These are phyloP conservation scores for Backusella psychrophila DNA, from an alignment of 192 early-diverging fungal species.

Conservation along the genomic window DNA sequence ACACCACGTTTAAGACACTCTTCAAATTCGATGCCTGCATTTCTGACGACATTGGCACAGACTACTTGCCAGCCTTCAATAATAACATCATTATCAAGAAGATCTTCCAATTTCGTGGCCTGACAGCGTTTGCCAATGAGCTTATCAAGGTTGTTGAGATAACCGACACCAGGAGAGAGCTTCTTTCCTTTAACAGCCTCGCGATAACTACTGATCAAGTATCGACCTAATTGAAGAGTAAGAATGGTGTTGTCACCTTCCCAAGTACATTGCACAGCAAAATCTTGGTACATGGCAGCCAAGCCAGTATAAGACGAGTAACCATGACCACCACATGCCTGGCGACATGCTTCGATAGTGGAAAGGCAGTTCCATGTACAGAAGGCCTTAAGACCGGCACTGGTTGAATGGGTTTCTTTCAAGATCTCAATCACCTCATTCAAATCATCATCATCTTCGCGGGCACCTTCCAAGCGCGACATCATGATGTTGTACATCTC, in stretches of 20 bases:
- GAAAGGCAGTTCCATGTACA: slow-evolving; percentile 90
- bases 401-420: slow-evolving; percentile 91
- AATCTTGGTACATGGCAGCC: slow-evolving; percentile 81
- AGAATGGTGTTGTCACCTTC: slow-evolving; percentile 92
- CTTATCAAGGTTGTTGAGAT: slow-evolving; percentile 61
- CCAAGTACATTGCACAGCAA: slow-evolving; percentile 89
- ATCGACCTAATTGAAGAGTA: slow-evolving; percentile 85
- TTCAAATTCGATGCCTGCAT: slow-evolving; percentile 81
- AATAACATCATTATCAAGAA: slow-evolving; percentile 59
- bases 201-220: slow-evolving; percentile 71
- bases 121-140: slow-evolving; percentile 45
- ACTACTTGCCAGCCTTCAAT: slow-evolving; percentile 80
- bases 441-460: slow-evolving; percentile 59
- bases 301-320: slow-evolving; percentile 92
- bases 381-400: slow-evolving; percentile 90
- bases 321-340: slow-evolving; percentile 91
- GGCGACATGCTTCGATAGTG: slow-evolving; percentile 90
- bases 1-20: slow-evolving; percentile 59
- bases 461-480: slow-evolving; percentile 65
- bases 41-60: slow-evolving; percentile 77
- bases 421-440: slow-evolving; percentile 70
- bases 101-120: slow-evolving; percentile 50
- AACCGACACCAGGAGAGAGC: slow-evolving; percentile 73
- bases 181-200: slow-evolving; percentile 74
- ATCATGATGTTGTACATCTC: slow-evolving; percentile 79